Conservation (phyloP, 768 basidiomycete species). For the Hygrophorus russula region DNA sequence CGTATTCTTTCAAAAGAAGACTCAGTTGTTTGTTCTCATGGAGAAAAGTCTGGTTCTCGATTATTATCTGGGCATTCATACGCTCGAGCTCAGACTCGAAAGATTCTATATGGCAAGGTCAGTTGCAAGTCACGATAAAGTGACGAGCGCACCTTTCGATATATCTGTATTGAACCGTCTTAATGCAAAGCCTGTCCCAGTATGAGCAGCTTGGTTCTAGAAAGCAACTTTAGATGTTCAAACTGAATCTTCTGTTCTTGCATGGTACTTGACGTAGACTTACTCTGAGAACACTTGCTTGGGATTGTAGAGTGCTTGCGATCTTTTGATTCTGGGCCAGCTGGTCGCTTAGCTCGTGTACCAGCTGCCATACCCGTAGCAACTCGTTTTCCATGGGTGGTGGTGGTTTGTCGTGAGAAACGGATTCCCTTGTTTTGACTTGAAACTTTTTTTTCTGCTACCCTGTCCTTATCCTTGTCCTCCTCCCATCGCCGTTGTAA, state of each 20-base stretch:
- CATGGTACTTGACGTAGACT: conserved; percentile 8
- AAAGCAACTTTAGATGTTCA: conserved; percentile 5
- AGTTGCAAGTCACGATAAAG: conserved; percentile 8
- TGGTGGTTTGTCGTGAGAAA: not conserved
- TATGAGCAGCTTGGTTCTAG: conserved; percentile 67
- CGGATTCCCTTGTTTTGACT: not conserved
- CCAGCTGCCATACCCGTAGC: conserved; percentile 64
- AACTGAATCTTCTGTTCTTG: conserved; percentile 5
- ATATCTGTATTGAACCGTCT: conserved; percentile 84
- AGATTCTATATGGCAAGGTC: conserved; percentile 49
- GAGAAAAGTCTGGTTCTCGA: conserved; percentile 86
- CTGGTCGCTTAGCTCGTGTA: conserved; percentile 76
- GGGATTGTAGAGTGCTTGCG: conserved; percentile 51
- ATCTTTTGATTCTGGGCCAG: conserved; percentile 75
- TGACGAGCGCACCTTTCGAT: conserved; percentile 50
- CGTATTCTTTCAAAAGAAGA: conserved; percentile 85
- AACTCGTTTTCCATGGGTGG: conserved; percentile 55
- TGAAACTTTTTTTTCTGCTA: not conserved
- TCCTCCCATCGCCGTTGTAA: conserved; percentile 1
- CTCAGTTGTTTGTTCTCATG: conserved; percentile 96
- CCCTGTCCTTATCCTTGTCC: not conserved
- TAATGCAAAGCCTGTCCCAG: conserved; percentile 64
- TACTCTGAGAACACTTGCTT: conserved; percentile 70
- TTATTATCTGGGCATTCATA: conserved; percentile 76
- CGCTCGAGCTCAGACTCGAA: conserved; percentile 92